phyloP scores from a whole-genome alignment of 768 basidiomycete species.

The Amanita inopinata region DNA sequence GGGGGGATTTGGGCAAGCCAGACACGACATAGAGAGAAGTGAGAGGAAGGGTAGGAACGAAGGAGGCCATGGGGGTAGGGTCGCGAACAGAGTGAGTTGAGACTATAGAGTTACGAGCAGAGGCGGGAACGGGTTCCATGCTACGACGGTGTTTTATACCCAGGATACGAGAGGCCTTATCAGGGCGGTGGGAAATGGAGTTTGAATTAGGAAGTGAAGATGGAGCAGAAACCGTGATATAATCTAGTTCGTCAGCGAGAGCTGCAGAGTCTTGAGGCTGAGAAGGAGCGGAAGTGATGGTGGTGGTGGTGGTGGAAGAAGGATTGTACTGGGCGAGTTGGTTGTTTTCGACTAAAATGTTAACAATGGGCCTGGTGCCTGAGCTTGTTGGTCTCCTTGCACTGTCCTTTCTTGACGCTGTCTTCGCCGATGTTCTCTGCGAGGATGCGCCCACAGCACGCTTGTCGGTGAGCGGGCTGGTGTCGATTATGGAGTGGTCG shows the following conservation, averaged over 20 bases:
- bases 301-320: slow-evolving; percentile 16
- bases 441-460: slow-evolving; percentile 20
- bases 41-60: slow-evolving; percentile 62
- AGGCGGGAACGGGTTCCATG: slow-evolving; percentile 81
- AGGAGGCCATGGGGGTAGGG: slow-evolving; percentile 46
- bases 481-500: slow-evolving; percentile 34
- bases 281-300: slow-evolving; percentile 18
- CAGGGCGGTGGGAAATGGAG: slow-evolving; percentile 34
- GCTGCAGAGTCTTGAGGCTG: slow-evolving; percentile 26
- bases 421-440: slow-evolving; percentile 10
- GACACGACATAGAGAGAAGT: slow-evolving; percentile 83
- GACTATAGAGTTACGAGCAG: slow-evolving; percentile 65
- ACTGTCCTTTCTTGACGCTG: slow-evolving; percentile 21
- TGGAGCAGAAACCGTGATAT: slow-evolving; percentile 43
- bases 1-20: slow-evolving; percentile 80
- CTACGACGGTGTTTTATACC: slow-evolving; percentile 66
- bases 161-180: slow-evolving; percentile 73
- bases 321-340: slow-evolving; percentile 16
- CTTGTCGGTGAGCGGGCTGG: slow-evolving; percentile 10
- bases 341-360: slow-evolving; percentile 32
- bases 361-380: slow-evolving; percentile 41
- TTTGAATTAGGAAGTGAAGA: slow-evolving; percentile 24
- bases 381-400: slow-evolving; percentile 18
- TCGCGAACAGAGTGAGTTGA: slow-evolving; percentile 63
- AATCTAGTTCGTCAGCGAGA: slow-evolving; percentile 68